Evolutionary conservation across 179 eudicot genomes (phyloP).

Genomic region (Beta corolliflora): DNA sequence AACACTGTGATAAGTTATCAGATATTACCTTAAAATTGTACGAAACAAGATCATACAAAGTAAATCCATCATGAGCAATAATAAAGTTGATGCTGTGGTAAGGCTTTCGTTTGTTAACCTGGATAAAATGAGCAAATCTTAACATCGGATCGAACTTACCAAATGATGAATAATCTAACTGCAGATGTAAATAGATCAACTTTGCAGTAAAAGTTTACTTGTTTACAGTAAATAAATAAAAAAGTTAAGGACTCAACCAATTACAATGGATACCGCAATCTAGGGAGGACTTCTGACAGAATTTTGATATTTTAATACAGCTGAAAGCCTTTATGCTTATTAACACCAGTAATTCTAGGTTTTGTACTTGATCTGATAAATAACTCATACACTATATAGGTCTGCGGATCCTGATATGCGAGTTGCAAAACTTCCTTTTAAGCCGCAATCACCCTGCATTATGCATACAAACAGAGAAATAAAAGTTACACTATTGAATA

Average conservation of each 20-base stretch:
- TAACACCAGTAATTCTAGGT: not conserved
- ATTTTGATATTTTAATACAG: not conserved
- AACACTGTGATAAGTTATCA: not conserved
- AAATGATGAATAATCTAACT: not conserved
- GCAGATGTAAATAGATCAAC: not conserved
- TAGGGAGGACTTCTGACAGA: not conserved
- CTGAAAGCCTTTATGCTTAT: not conserved
- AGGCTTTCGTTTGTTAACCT: slow-evolving; percentile 96
- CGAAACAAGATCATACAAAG: slow-evolving; percentile 93
- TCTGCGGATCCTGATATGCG: slow-evolving; percentile 96
- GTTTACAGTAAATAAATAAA: not conserved
- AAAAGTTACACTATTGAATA: not conserved
- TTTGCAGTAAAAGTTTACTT: not conserved
- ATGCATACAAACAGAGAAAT: not conserved
- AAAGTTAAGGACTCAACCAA: not conserved
- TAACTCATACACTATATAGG: slow-evolving; percentile 63
- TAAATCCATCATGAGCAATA: slow-evolving; percentile 98
- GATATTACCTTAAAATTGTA: slow-evolving; percentile 78
- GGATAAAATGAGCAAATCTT: slow-evolving; percentile 13
- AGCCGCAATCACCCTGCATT: slow-evolving; percentile 80
- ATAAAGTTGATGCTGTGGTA: slow-evolving; percentile 89
- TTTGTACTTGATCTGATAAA: slow-evolving; percentile 3
- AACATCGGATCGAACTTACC: slow-evolving; percentile 15
- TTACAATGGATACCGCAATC: not conserved
- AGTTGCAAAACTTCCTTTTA: slow-evolving; percentile 94